These are phyloP conservation scores for Pyricularia grisea DNA, from an alignment of 2,329 filamentous ascomycete species.

Conservation along the genomic window DNA sequence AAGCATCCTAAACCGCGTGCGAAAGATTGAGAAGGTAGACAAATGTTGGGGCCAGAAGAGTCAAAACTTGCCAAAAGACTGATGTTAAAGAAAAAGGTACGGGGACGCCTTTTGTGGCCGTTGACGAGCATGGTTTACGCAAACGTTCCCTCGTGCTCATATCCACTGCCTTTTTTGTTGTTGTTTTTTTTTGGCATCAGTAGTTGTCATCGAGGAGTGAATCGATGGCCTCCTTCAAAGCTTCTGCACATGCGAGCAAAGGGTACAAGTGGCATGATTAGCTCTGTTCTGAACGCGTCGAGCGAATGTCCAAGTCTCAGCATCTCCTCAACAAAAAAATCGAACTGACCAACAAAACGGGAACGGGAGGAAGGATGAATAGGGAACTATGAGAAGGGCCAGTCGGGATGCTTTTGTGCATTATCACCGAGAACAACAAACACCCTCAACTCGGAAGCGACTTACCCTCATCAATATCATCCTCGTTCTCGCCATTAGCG, in stretches of 20 bases:
- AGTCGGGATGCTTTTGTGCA: background rate
- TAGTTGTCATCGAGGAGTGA: background rate
- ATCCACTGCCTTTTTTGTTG: background rate
- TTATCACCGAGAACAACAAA: background rate
- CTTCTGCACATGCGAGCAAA: background rate
- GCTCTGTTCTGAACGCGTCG: background rate
- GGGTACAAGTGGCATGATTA: background rate
- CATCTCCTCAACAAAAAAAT: background rate
- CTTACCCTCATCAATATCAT: slow-evolving; percentile 5
- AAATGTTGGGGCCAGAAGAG: background rate
- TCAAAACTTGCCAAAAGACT: background rate
- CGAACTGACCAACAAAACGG: background rate
- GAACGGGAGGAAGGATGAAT: background rate
- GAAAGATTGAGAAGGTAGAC: background rate
- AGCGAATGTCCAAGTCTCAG: slow-evolving; percentile 1
- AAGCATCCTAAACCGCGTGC: background rate
- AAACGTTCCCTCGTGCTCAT: background rate
- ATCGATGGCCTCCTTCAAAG: background rate
- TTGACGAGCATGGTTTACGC: background rate
- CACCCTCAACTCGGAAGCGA: background rate
- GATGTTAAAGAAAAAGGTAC: background rate
- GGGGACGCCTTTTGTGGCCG: background rate
- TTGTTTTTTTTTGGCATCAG: too few relatives aligned
- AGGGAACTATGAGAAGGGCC: background rate
- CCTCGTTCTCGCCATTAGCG: slow-evolving; percentile 2